Evolutionary conservation across 106 monocot species (phyloP).

Genomic region (Allium sativum): DNA sequence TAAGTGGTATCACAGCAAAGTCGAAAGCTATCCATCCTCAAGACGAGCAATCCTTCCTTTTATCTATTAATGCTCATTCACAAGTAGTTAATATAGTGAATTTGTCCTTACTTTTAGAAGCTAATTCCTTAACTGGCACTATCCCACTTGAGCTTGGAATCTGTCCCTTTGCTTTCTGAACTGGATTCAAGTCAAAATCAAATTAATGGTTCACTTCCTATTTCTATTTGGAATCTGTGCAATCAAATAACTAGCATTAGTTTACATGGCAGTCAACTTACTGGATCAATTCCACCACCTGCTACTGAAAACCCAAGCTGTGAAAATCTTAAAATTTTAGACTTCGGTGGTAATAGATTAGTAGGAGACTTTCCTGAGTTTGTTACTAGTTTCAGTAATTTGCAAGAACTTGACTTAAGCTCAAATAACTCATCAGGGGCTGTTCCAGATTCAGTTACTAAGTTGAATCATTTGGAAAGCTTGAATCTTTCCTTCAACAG

Average conservation of each 20-base stretch:
- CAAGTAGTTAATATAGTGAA: too few relatives aligned
- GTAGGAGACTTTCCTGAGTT: slow-evolving; percentile 56
- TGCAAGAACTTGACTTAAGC: slow-evolving; percentile 43
- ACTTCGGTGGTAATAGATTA: slow-evolving; percentile 47
- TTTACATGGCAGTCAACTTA: slow-evolving; percentile 37
- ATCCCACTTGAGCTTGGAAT: slow-evolving; percentile 76
- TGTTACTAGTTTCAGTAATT: slow-evolving; percentile 22
- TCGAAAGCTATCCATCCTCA: slow-evolving; percentile 55
- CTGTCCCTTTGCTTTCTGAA: slow-evolving; percentile 38
- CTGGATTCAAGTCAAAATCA: slow-evolving; percentile 54
- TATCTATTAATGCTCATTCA: slow-evolving; percentile 55
- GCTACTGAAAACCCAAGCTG: slow-evolving; percentile 35
- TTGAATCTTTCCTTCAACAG: slow-evolving; percentile 80
- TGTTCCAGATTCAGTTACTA: slow-evolving; percentile 27
- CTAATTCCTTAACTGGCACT: slow-evolving; percentile 50
- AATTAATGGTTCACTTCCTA: slow-evolving; percentile 42
- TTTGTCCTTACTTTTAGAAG: slow-evolving; percentile 44
- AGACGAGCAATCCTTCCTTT: slow-evolving; percentile 60
- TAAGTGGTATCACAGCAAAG: slow-evolving; percentile 71
- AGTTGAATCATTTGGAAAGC: slow-evolving; percentile 24
- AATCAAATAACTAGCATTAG: too few relatives aligned
- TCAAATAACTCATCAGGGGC: slow-evolving; percentile 41
- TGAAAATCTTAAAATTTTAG: slow-evolving; percentile 28
- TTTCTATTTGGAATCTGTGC: slow-evolving; percentile 85
- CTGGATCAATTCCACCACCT: slow-evolving; percentile 47